Evolutionary conservation across 163 green algal genomes (phyloP).

Genomic region (Volvox carteri): DNA sequence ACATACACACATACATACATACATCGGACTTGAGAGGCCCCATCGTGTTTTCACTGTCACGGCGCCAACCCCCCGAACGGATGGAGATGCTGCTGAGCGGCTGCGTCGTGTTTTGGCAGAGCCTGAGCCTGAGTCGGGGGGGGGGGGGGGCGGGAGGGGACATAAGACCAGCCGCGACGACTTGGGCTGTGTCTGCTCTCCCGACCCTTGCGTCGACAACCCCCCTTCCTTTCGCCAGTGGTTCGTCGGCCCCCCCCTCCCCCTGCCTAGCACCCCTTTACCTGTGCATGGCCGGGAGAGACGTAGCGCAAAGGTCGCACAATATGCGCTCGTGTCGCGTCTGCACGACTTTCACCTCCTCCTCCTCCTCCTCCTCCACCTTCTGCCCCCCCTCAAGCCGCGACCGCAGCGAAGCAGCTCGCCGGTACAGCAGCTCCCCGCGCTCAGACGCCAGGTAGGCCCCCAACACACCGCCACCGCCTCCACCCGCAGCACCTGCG

Average conservation of each 20-base stretch:
- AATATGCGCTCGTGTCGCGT: not conserved
- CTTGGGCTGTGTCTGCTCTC: too few species aligned
- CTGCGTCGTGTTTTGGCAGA: too few species aligned
- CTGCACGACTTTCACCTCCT: not conserved
- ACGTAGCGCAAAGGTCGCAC: slow-evolving; percentile 50
- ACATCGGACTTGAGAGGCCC: not conserved
- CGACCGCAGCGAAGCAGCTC: too few species aligned
- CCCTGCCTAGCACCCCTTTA: not conserved
- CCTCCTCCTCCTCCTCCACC: not conserved
- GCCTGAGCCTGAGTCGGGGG: too few species aligned
- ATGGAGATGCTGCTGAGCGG: too few species aligned
- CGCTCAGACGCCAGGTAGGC: not conserved
- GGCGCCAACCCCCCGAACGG: too few species aligned
- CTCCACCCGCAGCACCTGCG: not conserved
- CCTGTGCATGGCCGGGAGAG: slow-evolving; percentile 37
- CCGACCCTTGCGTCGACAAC: too few species aligned
- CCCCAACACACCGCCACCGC: not conserved
- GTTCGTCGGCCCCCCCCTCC: too few species aligned
- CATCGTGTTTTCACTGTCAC: too few species aligned
- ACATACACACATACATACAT: not conserved
- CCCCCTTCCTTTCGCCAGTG: not conserved
- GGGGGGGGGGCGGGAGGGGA: too few species aligned
- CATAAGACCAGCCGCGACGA: too few species aligned
- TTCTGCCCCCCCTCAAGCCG: not conserved
- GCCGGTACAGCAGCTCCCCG: not conserved